These are phyloP conservation scores for Xylaria sp. DNA, from an alignment of 2,329 filamentous ascomycete genomes.

Conservation along the genomic window DNA sequence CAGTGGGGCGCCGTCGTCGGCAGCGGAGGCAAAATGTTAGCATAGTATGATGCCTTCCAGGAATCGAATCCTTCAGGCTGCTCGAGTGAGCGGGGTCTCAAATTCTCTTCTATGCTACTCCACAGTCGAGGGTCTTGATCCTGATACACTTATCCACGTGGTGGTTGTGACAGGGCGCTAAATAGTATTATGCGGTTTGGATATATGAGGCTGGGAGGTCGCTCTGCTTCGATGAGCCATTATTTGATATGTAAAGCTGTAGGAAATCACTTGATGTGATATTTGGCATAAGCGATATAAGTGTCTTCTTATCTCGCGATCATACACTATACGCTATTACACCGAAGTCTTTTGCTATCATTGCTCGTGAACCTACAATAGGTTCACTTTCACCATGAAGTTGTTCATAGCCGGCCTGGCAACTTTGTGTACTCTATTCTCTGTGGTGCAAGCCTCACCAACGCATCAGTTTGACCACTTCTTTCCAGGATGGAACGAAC, in stretches of 20 bases:
- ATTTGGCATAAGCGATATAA: not conserved
- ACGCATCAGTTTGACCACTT: constrained; percentile 29
- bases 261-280: not conserved
- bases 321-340: not conserved
- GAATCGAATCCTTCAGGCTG: constrained; percentile 15
- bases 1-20: too few relatives aligned
- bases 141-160: not conserved
- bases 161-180: not conserved
- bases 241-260: constrained; percentile 5
- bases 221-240: not conserved
- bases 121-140: not conserved
- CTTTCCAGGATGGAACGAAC: constrained; percentile 25
- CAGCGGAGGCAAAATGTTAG: too few relatives aligned
- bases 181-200: not conserved
- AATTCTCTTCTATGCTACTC: not conserved
- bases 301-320: not conserved
- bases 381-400: constrained; percentile 17
- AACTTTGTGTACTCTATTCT: constrained; percentile 9
- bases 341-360: not conserved
- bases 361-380: not conserved
- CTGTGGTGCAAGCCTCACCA: constrained; percentile 10
- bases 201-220: not conserved
- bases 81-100: not conserved
- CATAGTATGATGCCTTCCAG: not conserved
- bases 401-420: constrained; percentile 20